Conservation (phyloP, 2,329 filamentous ascomycete species). For the Fusarium fujikuroi region DNA sequence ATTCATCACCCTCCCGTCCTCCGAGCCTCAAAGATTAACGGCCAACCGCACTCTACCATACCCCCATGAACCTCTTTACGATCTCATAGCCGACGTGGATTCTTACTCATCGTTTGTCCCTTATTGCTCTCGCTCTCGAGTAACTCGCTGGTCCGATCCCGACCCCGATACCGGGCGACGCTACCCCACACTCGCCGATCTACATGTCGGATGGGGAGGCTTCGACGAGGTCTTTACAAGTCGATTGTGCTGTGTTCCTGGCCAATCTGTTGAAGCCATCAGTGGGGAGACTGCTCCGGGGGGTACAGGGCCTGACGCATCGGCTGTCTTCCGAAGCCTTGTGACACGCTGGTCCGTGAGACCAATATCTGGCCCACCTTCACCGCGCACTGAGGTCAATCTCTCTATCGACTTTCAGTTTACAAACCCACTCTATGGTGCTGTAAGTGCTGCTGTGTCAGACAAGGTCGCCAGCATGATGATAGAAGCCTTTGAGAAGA, state of each 20-base stretch:
- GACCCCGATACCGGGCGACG: constrained; percentile 58
- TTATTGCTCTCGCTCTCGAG: constrained; percentile 81
- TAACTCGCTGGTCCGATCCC: constrained; percentile 77
- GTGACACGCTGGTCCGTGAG: constrained; percentile 76
- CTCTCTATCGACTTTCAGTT: constrained; percentile 86
- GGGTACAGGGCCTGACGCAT: constrained; percentile 53
- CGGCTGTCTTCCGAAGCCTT: constrained; percentile 72
- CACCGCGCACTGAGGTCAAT: constrained; percentile 72
- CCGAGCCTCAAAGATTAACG: constrained; percentile 70
- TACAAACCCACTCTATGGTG: constrained; percentile 86
- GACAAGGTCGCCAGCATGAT: constrained; percentile 87
- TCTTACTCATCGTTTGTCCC: constrained; percentile 90
- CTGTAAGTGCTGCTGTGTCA: constrained; percentile 82
- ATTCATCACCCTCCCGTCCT: constrained; percentile 51
- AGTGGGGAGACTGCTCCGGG: constrained; percentile 66
- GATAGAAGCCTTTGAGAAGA: constrained; percentile 91
- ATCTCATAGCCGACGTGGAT: constrained; percentile 87
- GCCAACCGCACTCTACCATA: constrained; percentile 84
- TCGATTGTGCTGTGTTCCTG: constrained; percentile 80
- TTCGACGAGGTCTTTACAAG: constrained; percentile 87
- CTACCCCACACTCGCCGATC: constrained; percentile 79
- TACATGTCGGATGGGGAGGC: constrained; percentile 86
- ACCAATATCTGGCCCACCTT: constrained; percentile 49
- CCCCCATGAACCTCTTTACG: constrained; percentile 76
- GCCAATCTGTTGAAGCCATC: constrained; percentile 79